A percentile compares a stretch with the other conserved stretches of the same genome.
Evolutionary conservation across 129 eudicot genomes (phyloP).

Genomic region (Tagetes erecta): DNA sequence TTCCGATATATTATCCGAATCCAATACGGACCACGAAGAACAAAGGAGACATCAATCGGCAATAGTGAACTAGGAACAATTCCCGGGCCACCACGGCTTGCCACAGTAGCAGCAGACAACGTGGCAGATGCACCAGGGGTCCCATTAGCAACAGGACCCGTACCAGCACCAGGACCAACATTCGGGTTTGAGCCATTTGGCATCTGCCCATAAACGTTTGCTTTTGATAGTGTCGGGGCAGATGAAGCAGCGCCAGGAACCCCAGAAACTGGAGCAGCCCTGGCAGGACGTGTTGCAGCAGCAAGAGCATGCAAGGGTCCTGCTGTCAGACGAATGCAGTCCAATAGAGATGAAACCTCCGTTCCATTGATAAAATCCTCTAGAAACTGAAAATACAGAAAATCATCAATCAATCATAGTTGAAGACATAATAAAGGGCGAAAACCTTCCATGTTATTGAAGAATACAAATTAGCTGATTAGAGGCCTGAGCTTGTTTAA

Average conservation of each 20-base stretch:
- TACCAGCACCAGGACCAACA: slow-evolving; percentile 41
- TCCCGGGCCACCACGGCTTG: slow-evolving; percentile 96
- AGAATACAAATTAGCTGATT: neutral
- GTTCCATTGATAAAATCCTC: slow-evolving; percentile 97
- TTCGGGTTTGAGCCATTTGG: slow-evolving; percentile 42
- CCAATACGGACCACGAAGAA: slow-evolving; percentile 98
- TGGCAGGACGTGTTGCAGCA: slow-evolving; percentile 97
- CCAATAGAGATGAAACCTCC: slow-evolving; percentile 93
- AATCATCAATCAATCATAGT: slow-evolving; percentile 8
- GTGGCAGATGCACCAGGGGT: slow-evolving; percentile 60
- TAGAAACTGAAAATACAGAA: slow-evolving; percentile 58
- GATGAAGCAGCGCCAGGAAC: slow-evolving; percentile 64
- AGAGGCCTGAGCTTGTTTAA: neutral
- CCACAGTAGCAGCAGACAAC: slow-evolving; percentile 75
- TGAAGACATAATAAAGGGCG: neutral
- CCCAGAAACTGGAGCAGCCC: slow-evolving; percentile 94
- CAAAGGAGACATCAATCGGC: slow-evolving; percentile 98
- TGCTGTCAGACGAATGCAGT: slow-evolving; percentile 95
- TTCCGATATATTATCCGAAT: slow-evolving; percentile 91
- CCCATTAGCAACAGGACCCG: slow-evolving; percentile 33
- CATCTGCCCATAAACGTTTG: slow-evolving; percentile 49
- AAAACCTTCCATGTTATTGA: neutral
- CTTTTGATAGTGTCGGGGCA: slow-evolving; percentile 46
- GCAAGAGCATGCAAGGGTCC: slow-evolving; percentile 99
- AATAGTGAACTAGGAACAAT: slow-evolving; percentile 95